Evolutionary conservation across 1,139 yeast species (phyloP), one percentile per base, ranked within the genome.

Genomic region (Sugiyamaella castrensis): DNA sequence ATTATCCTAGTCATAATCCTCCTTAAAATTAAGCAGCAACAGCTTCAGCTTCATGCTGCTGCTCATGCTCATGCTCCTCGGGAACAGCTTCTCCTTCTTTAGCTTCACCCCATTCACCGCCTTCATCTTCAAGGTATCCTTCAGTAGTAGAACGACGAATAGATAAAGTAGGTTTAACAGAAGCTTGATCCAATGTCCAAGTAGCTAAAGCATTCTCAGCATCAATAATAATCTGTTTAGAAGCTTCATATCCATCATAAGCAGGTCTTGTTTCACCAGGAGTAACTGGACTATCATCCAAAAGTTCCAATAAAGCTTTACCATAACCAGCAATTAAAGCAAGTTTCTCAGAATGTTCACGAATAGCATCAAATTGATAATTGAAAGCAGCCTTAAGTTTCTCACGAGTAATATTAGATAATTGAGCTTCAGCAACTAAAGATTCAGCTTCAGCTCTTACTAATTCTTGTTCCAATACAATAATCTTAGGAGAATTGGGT

Each of bases 191-290:
- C 67, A 89, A 79, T 61, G 98, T 92, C 98, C 98, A 92, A 59
- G 89, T 81, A 61, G 94, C 92, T 69, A 92, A 81, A 53, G 98
- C 96, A 63, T 84, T 86, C 77, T 92, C 98, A 61, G 96, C 95
- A 71, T 92, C 98, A 67, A 89, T 86, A 65, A 92, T 88, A 72
- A 92, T 89, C 77, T 92, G 98, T 79, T 91, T 91, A 53, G 97
- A 87, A 51, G 96, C 96, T 70, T 92, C 98, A 72, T 89, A 91
- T 61, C 98, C 98, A 67, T 92, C 98, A 72, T 92, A 92, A 55
- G 96, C 94, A 38, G 96, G 94, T 77, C 98, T 88, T 55, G 96
- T 87, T 78, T 92, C 98, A 76, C 98, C 98, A 58, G 98, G 98
- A 58, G 98, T 91, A 59, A 92, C 97, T 56, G 98, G 94, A 60